Base-by-base conservation (phyloP, 2,329 filamentous ascomycete species). In the Alternaria arborescens region DNA sequence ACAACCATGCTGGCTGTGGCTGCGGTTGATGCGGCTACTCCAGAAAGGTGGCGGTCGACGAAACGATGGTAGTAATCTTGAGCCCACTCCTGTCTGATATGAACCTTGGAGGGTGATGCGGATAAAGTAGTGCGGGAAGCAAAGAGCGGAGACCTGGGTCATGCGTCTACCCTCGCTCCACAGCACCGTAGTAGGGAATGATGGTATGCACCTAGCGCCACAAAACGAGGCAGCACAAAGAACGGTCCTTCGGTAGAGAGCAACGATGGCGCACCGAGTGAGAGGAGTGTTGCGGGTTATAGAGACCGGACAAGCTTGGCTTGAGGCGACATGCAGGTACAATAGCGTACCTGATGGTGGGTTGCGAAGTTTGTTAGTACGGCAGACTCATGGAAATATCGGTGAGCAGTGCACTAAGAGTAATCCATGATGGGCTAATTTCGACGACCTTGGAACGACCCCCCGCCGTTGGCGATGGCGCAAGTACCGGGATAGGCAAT, bases 121-220 rank as follows among this genome's bases (percentile, higher is more conserved):
- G 71, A 67, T 73, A 73, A 72, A 73, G 71, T 75, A 73, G 42
- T 68, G 69, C 67, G 69, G 69, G 66, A 69, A 62, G 61, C 65
- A 66, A 62, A 60, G 68, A 64, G 65, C 65, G 57, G 64, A 70
- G 58, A 60, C 58, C 47, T 62, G 55, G 70, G 74, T 77, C 74
- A 78, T 77, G 74, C 72, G 74, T 66, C 62, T 64, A 55, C 65
- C 53, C 66, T 71, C 65, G 72, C 66, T 73, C 71, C 73, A 74
- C 72, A 65, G 65, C 55, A 62, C 56, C 63, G 66, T 55, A 60
- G 67, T 64, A 60, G 61, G 65, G 58, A 71, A 63, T 54, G 67
- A 67, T 70, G 69, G 72, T 74, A 72, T 71, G 70, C 65, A 61
- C 69, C 65, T 70, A 71, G 71, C 65, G 66, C 61, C 58, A 62